Evolutionary conservation across 306 rosid species (phyloP).

Genomic region (Oxytropis ochrocephala): DNA sequence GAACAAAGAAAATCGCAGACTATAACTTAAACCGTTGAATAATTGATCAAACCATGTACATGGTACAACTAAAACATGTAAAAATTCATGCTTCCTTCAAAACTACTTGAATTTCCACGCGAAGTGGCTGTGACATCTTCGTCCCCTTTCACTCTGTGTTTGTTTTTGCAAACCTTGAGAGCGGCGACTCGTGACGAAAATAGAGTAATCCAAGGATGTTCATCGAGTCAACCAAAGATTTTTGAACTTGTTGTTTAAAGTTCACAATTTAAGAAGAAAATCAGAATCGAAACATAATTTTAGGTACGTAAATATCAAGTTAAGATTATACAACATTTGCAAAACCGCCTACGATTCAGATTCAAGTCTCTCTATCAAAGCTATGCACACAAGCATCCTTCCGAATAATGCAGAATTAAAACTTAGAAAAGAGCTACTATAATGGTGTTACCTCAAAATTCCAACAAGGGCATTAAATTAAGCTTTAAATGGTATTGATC

Average conservation of each 20-base stretch:
- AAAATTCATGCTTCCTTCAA: background rate
- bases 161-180: constrained; percentile 86
- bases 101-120: constrained; percentile 71
- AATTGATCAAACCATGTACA: constrained; percentile 8
- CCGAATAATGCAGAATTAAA: background rate
- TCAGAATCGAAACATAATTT: background rate
- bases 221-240: constrained; percentile 16
- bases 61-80: background rate
- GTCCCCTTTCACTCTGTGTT: constrained; percentile 64
- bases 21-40: constrained; percentile 12
- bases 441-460: no score
- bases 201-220: constrained; percentile 23
- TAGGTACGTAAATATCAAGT: background rate
- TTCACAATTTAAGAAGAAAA: constrained; percentile 15
- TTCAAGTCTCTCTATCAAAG: background rate
- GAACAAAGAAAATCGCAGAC: constrained; percentile 22
- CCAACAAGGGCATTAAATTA: no score
- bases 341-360: background rate
- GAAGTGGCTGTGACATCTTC: constrained; percentile 75
- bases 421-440: background rate
- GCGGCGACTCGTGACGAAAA: constrained; percentile 74
- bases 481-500: no score
- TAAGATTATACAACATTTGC: background rate
- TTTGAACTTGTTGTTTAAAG: constrained; percentile 7
- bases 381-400: constrained; percentile 1